Evolutionary conservation across 331 rosid genomes (phyloP).

Genomic region (Dryas integrifolia): DNA sequence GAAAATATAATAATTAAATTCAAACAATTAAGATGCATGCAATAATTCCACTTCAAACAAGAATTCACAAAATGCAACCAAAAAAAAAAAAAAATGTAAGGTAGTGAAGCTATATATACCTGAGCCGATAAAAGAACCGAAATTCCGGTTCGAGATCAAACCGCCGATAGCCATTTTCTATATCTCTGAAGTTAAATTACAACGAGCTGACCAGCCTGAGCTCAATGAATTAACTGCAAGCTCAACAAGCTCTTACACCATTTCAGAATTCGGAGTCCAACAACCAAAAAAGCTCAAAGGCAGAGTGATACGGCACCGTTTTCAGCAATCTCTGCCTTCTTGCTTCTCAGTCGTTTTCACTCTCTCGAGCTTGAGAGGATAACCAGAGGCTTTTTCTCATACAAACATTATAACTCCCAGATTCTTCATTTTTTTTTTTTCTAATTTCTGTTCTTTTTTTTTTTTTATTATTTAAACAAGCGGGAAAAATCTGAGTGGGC

Average conservation of each 20-base stretch:
- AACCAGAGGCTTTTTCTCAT: constrained; percentile 27
- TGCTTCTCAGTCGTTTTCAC: constrained; percentile 12
- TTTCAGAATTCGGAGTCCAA: constrained; percentile 25
- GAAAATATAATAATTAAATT: neutral
- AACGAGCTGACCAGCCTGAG: neutral
- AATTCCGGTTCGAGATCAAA: constrained; percentile 61
- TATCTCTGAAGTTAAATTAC: neutral
- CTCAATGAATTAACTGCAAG: neutral
- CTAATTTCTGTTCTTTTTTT: neutral
- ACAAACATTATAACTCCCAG: constrained; percentile 4
- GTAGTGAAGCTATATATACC: constrained; percentile 33
- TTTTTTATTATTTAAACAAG: constrained; percentile 22
- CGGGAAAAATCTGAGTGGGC: constrained; percentile 43
- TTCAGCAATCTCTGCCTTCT: neutral
- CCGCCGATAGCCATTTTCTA: constrained; percentile 62
- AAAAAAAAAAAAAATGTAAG: neutral
- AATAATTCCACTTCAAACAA: neutral
- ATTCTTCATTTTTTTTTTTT: neutral
- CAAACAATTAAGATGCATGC: constrained; percentile 12
- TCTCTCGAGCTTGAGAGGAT: constrained; percentile 39
- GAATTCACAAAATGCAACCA: constrained; percentile 35
- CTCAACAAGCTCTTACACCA: constrained; percentile 15
- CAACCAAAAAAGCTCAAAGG: neutral
- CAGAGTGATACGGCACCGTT: constrained; percentile 33
- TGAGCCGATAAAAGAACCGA: constrained; percentile 54